Evolutionary conservation across 2,329 filamentous ascomycete species (phyloP), one percentile per base, ranked within the genome.

Genomic region (Rhynchosporium agropyri): DNA sequence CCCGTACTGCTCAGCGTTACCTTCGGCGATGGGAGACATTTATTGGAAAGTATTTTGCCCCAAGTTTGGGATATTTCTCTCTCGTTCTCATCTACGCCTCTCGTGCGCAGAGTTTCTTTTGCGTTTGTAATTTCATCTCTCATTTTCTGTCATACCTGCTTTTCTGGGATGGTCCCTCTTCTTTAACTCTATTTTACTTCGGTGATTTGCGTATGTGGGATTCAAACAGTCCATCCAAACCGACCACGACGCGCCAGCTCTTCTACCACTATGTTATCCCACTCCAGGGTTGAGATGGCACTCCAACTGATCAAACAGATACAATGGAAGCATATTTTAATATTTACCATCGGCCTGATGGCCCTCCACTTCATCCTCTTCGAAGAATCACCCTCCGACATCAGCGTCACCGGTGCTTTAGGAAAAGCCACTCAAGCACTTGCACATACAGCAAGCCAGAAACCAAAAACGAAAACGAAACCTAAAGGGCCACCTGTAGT

Each of bases 251-350:
- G 51, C 20, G 6, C 36, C 26, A 54, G 20, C 10, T 20, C 20
- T 29, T 20, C 20, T 12, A 3, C 13, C 51, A 42, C 33, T 10
- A 58, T 58, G 56, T 29, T 58, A 38, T 58, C 56, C 56, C 20
- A 58, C 31, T 46, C 48, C 56, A 38, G 31, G n/a, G 5, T 28
- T n/a, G 43, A 58, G 26, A 7, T 49, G n/a, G 56, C 20, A 9
- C 56, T 58, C 29, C 48, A 49, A 12, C 28, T 20, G 8, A 26
- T 38, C 28, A 29, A 49, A 31, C 56, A 49, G 12, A 61, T 64
- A 20, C 58, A 64, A 54, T 64, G 62, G 62, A 64, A 61, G 48
- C 59, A 64, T 12, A 61, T 66, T 33, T 43, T 66, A 20, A 45
- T 66, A 20, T 49, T 64, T n/a, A 49, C 55, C 31, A 33, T 58